These are phyloP conservation scores for Hypoxylon sp. DNA, from an alignment of 2,329 filamentous ascomycete genomes.

Conservation along the genomic window DNA sequence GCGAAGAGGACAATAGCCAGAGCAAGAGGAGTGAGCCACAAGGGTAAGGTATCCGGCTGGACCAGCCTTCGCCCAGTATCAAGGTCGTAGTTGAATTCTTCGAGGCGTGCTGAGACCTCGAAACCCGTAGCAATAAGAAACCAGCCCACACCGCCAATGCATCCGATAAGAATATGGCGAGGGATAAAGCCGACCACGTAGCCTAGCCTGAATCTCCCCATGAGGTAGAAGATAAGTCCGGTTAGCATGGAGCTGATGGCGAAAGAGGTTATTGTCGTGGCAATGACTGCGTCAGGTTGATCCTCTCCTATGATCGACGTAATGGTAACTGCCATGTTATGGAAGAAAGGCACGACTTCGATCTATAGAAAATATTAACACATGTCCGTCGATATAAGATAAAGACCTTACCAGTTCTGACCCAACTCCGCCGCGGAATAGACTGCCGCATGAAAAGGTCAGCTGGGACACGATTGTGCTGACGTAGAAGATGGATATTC, in stretches of 20 bases:
- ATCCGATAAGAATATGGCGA: slow-evolving; percentile 93
- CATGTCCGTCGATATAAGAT: background rate
- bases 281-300: slow-evolving; percentile 84
- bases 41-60: slow-evolving; percentile 73
- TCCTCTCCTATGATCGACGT: slow-evolving; percentile 79
- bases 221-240: slow-evolving; percentile 87
- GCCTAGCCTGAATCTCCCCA: slow-evolving; percentile 86
- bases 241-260: slow-evolving; percentile 90
- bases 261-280: slow-evolving; percentile 92
- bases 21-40: slow-evolving; percentile 83
- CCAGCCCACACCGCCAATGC: slow-evolving; percentile 96
- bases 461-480: slow-evolving; percentile 95
- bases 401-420: slow-evolving; percentile 78
- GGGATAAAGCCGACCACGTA: slow-evolving; percentile 97
- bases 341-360: slow-evolving; percentile 97
- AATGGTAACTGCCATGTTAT: slow-evolving; percentile 96
- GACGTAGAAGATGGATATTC: slow-evolving; percentile 98
- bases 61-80: slow-evolving; percentile 79
- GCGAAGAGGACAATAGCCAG: slow-evolving; percentile 80
- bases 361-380: slow-evolving; percentile 66
- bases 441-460: slow-evolving; percentile 85
- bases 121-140: slow-evolving; percentile 92
- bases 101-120: slow-evolving; percentile 88
- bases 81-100: slow-evolving; percentile 83
- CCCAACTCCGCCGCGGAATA: slow-evolving; percentile 89